Evolutionary conservation across 2,329 filamentous ascomycete species (phyloP), one percentile per base, ranked within the genome.

Genomic region (Aspergillus sp.): DNA sequence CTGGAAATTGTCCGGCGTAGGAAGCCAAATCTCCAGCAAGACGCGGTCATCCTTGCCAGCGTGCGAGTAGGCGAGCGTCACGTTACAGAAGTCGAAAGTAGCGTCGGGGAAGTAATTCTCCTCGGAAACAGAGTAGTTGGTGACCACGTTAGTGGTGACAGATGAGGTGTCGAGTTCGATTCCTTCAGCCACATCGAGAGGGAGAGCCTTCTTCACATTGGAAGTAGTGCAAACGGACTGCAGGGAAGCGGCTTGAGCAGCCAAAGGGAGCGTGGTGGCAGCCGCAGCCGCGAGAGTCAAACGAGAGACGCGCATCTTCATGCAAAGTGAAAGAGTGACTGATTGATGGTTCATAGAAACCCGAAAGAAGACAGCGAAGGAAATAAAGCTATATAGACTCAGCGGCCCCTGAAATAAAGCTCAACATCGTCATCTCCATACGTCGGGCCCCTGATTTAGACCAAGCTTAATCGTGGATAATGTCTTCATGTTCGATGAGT

Each of bases 41-140:
- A 74, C 68, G 3, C 50, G 47, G 47, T 71, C 67, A 3, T 57
- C 57, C n/a, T 52, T 59, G 23, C 72, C 73, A 27, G 66, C 60
- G 45, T 76, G 74, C 2, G 68, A 65, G 53, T 76, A 76, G 22
- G 67, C 65, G 43, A 76, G 68, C 4, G 70, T 74, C 27, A 76
- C 65, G 45, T 76, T 75, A 58, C 74, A 76, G 53, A 72, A 59
- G 22, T 57, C 48, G 25, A 53, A 50, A 2, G 46, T 51, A 3
- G 48, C 48, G 6, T 49, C 33, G n/a, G 53, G 53, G 27, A 48
- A 59, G 43, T 10, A 41, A 19, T 13, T n/a, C 38, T 41, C 15
- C 3, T 41, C 20, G 3, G 38, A 7, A 3, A 41, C 38, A 13
- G 38, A 41, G 38, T 15, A 15, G 38, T 41, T 41, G 17, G 15